These are phyloP conservation scores for Setaria viridis DNA, from an alignment of 202 grass and related monocot genomes.

Conservation along the genomic window DNA sequence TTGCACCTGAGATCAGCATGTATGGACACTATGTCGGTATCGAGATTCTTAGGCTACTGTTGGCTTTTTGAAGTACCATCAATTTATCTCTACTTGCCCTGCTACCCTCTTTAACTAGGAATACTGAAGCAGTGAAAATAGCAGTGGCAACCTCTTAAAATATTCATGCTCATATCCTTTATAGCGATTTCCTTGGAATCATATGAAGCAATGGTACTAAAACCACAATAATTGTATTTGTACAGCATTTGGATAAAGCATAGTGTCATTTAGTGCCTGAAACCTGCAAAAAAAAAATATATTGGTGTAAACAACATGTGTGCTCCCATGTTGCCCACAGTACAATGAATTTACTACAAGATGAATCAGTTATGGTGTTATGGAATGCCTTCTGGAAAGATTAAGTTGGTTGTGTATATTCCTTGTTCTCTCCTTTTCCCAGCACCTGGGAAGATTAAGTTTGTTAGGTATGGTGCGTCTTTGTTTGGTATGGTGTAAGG, in stretches of 20 bases:
- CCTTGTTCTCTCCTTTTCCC: background rate
- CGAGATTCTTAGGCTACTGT: background rate
- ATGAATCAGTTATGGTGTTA: background rate
- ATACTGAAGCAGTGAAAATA: conserved; percentile 17
- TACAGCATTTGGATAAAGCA: background rate
- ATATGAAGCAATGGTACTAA: conserved; percentile 31
- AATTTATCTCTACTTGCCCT: background rate
- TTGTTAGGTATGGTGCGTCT: conserved; percentile 54
- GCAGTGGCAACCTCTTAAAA: background rate
- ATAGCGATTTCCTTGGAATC: conserved; percentile 15
- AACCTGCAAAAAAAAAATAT: conserved; percentile 13
- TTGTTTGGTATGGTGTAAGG: conserved; percentile 24
- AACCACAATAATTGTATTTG: background rate
- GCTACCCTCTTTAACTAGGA: conserved; percentile 9
- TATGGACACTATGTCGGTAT: background rate
- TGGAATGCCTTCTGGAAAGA: background rate
- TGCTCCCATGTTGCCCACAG: conserved; percentile 8
- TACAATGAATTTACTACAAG: background rate
- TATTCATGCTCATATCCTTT: background rate
- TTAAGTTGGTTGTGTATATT: background rate
- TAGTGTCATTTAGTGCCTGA: background rate
- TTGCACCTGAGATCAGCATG: conserved; percentile 1
- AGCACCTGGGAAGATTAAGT: background rate
- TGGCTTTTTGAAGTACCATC: conserved; percentile 1
- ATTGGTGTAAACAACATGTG: background rate